phyloP scores from a whole-genome alignment of 768 basidiomycete genomes.

The Pulveroboletus frians region DNA sequence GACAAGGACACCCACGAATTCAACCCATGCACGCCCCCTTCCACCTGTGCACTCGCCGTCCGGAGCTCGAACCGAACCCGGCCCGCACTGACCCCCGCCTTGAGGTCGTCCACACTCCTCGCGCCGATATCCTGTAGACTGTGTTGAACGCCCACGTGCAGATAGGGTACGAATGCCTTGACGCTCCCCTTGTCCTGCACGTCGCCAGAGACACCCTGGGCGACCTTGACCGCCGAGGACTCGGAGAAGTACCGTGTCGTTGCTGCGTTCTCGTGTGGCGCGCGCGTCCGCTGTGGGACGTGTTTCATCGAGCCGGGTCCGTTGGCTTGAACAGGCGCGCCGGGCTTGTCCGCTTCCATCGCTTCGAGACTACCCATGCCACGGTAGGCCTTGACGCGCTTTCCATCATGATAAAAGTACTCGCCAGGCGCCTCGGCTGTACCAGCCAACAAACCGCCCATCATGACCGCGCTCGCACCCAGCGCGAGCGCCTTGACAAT shows the following conservation, averaged over 20 bases:
- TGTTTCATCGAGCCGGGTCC: constrained; percentile 39
- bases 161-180: constrained; percentile 85
- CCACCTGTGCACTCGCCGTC: constrained; percentile 92
- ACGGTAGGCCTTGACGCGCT: constrained; percentile 97
- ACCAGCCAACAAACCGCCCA: constrained; percentile 94
- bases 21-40: constrained; percentile 92
- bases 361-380: constrained; percentile 98
- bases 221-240: constrained; percentile 86
- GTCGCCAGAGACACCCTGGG: constrained; percentile 93
- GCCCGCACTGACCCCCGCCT: constrained; percentile 59
- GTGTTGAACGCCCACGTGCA: constrained; percentile 81
- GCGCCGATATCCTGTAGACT: constrained; percentile 93
- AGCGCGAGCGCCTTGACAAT: constrained; percentile 94
- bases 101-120: constrained; percentile 58
- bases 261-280: constrained; percentile 81
- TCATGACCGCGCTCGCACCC: constrained; percentile 97
- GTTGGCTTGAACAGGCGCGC: constrained; percentile 15
- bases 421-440: constrained; percentile 97
- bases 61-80: constrained; percentile 85
- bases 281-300: constrained; percentile 42
- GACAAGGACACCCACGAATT: constrained; percentile 67
- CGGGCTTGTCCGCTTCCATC: constrained; percentile 73
- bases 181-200: constrained; percentile 97
- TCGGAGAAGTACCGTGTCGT: constrained; percentile 67
- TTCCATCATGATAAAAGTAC: constrained; percentile 99